These are phyloP conservation scores for Thielaviopsis cerberus DNA, from an alignment of 2,329 filamentous ascomycete species.

Conservation along the genomic window DNA sequence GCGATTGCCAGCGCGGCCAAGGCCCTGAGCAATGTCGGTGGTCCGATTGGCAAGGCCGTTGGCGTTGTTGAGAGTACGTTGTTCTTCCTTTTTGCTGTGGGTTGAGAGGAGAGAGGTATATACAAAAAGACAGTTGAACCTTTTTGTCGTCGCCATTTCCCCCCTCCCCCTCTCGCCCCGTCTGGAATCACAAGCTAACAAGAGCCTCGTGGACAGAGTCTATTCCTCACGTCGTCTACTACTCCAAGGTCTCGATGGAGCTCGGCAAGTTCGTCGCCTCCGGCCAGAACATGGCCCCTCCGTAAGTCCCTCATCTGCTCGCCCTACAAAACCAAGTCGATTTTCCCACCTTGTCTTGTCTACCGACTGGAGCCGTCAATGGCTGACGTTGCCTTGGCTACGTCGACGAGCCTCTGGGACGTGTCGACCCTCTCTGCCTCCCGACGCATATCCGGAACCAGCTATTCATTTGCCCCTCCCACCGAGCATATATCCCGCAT, in stretches of 20 bases:
- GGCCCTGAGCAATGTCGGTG: conserved; percentile 60
- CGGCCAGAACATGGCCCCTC: conserved; percentile 79
- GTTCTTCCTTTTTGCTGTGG: neutral
- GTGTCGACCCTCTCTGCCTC: too few relatives aligned
- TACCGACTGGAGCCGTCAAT: too few relatives aligned
- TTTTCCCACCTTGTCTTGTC: too few relatives aligned
- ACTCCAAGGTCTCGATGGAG: conserved; percentile 75
- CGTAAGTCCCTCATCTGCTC: conserved; percentile 44
- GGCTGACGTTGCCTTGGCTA: too few relatives aligned
- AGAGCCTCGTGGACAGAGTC: conserved; percentile 37
- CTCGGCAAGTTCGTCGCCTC: conserved; percentile 72
- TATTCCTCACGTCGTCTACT: conserved; percentile 76
- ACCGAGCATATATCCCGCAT: too few relatives aligned
- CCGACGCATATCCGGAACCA: too few relatives aligned
- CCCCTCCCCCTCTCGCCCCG: too few relatives aligned
- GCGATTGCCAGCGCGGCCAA: conserved; percentile 56
- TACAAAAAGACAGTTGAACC: too few relatives aligned
- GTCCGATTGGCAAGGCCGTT: conserved; percentile 62
- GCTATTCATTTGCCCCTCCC: too few relatives aligned
- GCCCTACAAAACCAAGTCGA: neutral
- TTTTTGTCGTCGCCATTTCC: too few relatives aligned
- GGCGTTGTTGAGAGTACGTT: conserved; percentile 70
- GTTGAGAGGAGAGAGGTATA: too few relatives aligned
- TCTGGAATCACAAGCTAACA: conserved; percentile 1
- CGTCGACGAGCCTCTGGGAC: too few relatives aligned